Percentiles rank a stretch among this genome's conserved stretches.
These are phyloP conservation scores for barrel medic (Medicago truncatula) DNA, from an alignment of 306 rosid genomes.

Conservation along the genomic window DNA sequence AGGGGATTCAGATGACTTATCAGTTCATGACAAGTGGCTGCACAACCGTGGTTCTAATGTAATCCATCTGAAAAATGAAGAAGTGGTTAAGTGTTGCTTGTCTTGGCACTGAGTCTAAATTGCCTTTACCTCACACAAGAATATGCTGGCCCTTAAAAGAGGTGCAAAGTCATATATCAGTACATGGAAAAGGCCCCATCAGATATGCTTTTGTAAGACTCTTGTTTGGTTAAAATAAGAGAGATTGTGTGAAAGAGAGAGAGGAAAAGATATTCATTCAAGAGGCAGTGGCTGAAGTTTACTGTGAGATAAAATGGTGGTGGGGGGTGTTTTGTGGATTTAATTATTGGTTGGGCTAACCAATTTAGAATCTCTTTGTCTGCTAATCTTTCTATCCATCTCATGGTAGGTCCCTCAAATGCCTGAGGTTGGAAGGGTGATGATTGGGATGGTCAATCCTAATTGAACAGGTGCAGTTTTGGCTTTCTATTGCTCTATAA, in stretches of 20 bases:
- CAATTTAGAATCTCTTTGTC: slow-evolving; percentile 68
- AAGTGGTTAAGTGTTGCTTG: slow-evolving; percentile 55
- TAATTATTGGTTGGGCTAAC: slow-evolving; percentile 54
- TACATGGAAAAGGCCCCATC: slow-evolving; percentile 45
- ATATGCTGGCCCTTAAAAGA: slow-evolving; percentile 57
- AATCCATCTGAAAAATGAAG: slow-evolving; percentile 48
- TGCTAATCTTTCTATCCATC: slow-evolving; percentile 57
- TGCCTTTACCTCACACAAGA: slow-evolving; percentile 49
- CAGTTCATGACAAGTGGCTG: slow-evolving; percentile 49
- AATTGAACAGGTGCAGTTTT: slow-evolving; percentile 35
- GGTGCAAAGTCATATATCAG: slow-evolving; percentile 50
- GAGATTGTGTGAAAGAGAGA: not conserved
- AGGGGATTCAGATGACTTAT: slow-evolving; percentile 15
- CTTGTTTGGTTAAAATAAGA: slow-evolving; percentile 13
- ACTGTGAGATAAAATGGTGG: slow-evolving; percentile 54
- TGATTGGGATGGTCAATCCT: slow-evolving; percentile 47
- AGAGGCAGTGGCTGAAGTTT: slow-evolving; percentile 58
- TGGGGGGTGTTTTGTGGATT: slow-evolving; percentile 52
- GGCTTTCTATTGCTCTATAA: slow-evolving; percentile 34
- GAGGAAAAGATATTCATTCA: slow-evolving; percentile 42
- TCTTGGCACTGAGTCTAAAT: slow-evolving; percentile 50
- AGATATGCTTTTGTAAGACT: slow-evolving; percentile 11
- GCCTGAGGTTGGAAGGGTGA: slow-evolving; percentile 30
- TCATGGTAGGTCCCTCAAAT: slow-evolving; percentile 63
- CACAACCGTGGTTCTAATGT: slow-evolving; percentile 45